Conservation (phyloP, 1,284 basidiomycete genomes). For the Termitomyces sp. region DNA sequence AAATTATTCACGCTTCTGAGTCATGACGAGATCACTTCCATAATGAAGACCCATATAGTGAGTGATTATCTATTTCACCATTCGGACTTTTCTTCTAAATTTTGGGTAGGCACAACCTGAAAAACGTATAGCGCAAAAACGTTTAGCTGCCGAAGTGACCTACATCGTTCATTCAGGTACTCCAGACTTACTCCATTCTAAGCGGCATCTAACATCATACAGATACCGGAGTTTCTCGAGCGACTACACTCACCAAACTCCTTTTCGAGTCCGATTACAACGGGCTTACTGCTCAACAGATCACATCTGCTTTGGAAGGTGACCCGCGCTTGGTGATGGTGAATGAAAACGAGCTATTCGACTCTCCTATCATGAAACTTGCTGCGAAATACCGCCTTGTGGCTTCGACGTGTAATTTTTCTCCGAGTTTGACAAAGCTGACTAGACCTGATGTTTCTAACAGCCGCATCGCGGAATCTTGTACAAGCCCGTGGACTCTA, state of each 20-base stretch:
- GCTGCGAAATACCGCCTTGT: slow-evolving; percentile 47
- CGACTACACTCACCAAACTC: slow-evolving; percentile 54
- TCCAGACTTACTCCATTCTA: slow-evolving; percentile 19
- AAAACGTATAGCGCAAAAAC: slow-evolving; percentile 66
- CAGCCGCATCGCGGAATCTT: slow-evolving; percentile 53
- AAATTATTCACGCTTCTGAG: slow-evolving; percentile 82
- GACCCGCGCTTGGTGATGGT: slow-evolving; percentile 55
- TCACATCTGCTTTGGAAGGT: slow-evolving; percentile 49
- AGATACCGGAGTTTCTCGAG: slow-evolving; percentile 40
- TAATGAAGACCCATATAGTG: slow-evolving; percentile 60
- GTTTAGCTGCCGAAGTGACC: slow-evolving; percentile 84
- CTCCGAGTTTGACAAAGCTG: neutral
- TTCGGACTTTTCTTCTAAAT: neutral
- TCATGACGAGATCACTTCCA: slow-evolving; percentile 48
- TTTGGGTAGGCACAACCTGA: slow-evolving; percentile 45
- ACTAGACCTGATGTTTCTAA: neutral
- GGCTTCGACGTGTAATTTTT: slow-evolving; percentile 46
- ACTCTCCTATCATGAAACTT: slow-evolving; percentile 51
- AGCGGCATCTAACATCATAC: neutral
- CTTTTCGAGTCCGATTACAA: slow-evolving; percentile 52
- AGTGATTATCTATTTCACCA: slow-evolving; percentile 8
- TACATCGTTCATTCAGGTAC: slow-evolving; percentile 80
- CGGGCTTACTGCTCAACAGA: slow-evolving; percentile 39
- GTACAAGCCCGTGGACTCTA: slow-evolving; percentile 44
- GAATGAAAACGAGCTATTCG: slow-evolving; percentile 37